A percentile compares a stretch with the other conserved stretches of the same genome.
Conservation (phyloP, 257 asterid species). For the Ballota nigra region DNA sequence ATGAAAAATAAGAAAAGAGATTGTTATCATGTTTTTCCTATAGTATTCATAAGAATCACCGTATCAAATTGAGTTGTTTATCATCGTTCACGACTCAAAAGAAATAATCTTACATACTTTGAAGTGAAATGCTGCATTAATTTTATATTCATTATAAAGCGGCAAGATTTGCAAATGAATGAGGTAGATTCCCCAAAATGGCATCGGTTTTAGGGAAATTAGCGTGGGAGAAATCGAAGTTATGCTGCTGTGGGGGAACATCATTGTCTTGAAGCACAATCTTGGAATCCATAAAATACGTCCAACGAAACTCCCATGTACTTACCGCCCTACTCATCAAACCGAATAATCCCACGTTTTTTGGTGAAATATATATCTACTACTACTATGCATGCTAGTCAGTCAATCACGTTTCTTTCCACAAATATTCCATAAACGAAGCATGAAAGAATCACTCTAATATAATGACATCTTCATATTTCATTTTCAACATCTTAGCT, state of each 20-base stretch:
- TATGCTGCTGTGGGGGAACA: slow-evolving; percentile 21
- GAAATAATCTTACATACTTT: background rate
- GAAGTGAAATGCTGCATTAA: background rate
- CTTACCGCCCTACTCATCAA: slow-evolving; percentile 39
- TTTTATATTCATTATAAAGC: background rate
- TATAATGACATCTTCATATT: slow-evolving; percentile 7
- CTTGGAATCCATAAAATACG: slow-evolving; percentile 15
- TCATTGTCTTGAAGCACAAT: slow-evolving; percentile 33
- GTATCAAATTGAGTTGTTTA: too few species aligned
- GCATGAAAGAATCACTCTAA: slow-evolving; percentile 22
- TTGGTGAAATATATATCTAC: background rate
- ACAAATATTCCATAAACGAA: slow-evolving; percentile 26
- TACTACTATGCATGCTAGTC: background rate
- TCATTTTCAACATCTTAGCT: slow-evolving; percentile 39
- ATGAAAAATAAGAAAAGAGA: too few species aligned
- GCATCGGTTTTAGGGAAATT: slow-evolving; percentile 16
- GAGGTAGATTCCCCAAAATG: background rate
- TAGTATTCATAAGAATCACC: too few species aligned
- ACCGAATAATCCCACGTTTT: slow-evolving; percentile 41
- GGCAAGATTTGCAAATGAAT: slow-evolving; percentile 19
- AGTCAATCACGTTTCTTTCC: slow-evolving; percentile 48
- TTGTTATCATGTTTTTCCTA: too few species aligned
- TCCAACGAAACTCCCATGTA: slow-evolving; percentile 5
- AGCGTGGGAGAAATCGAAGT: slow-evolving; percentile 29
- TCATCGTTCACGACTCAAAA: background rate